phyloP scores from a whole-genome alignment of 208 protist species.

The Trypanosomatidae sp. region DNA sequence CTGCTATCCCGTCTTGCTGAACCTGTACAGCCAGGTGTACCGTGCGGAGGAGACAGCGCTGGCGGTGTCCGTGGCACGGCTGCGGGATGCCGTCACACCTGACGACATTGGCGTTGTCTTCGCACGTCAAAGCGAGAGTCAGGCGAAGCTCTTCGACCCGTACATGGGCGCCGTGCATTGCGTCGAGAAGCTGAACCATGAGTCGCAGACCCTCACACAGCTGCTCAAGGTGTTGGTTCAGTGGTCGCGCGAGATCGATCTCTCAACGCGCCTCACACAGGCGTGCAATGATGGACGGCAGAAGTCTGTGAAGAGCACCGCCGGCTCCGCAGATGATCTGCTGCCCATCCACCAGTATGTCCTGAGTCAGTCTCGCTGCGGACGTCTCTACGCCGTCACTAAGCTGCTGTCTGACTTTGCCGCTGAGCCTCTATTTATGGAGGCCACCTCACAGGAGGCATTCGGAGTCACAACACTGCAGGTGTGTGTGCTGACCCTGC shows the following conservation, averaged over 20 bases:
- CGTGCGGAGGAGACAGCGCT: slow-evolving; percentile 41
- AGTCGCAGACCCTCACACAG: slow-evolving; percentile 46
- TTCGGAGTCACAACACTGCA: slow-evolving; percentile 84
- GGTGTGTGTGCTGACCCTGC: slow-evolving; percentile 61
- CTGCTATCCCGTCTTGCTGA: slow-evolving; percentile 54
- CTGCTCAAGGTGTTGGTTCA: slow-evolving; percentile 68
- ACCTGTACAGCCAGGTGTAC: slow-evolving; percentile 77
- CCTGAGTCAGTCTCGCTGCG: slow-evolving; percentile 53
- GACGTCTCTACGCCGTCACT: slow-evolving; percentile 56
- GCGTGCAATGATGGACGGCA: slow-evolving; percentile 30
- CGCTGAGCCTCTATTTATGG: slow-evolving; percentile 60
- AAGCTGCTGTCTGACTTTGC: slow-evolving; percentile 74
- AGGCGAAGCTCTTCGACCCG: slow-evolving; percentile 77
- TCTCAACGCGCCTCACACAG: slow-evolving; percentile 64
- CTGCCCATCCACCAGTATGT: slow-evolving; percentile 90
- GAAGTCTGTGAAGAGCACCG: background rate
- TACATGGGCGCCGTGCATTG: slow-evolving; percentile 80
- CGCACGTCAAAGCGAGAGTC: slow-evolving; percentile 45
- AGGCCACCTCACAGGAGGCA: slow-evolving; percentile 71
- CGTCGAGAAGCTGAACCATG: slow-evolving; percentile 59
- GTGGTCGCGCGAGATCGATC: slow-evolving; percentile 84
- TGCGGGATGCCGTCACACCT: slow-evolving; percentile 55
- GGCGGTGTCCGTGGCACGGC: slow-evolving; percentile 32
- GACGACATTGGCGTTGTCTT: slow-evolving; percentile 85
- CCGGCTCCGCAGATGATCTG: slow-evolving; percentile 80